Base-by-base conservation (phyloP, 1,139 yeast genomes). In the Suhomyces taliae region DNA sequence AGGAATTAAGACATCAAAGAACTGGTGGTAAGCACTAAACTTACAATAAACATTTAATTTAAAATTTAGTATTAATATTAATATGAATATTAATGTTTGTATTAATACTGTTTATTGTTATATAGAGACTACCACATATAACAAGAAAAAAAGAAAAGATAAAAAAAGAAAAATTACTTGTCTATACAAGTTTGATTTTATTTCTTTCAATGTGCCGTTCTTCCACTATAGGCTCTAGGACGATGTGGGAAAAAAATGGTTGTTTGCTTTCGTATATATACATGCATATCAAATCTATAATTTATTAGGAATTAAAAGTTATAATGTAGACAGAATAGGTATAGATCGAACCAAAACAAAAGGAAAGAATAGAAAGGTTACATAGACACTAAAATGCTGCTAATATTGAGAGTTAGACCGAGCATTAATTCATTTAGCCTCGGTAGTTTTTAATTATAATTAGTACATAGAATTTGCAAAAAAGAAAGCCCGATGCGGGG, bases 1-100 rank as follows among this genome's bases (percentile, higher is more conserved):
- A 76, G 45, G 83, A 78, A 63, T 75, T 84, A 61, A 78, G 89
- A 72, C 67, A 62, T 36, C 74, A 79, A 66, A 79, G 87, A 70
- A 81, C 85, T 38, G 77, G 77, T 44, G 85, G 85, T 53, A 67
- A 73, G 62, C 74, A 79, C 60, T 79, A 65, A 53, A 39, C 32
- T 29, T 29, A 9, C 32, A 4, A 9, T 11, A 29, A 29, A n/a
- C 12, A 24, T 31, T 36, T 31, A 39, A 37, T 19, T 36, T 9
- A 7, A n/a, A 42, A 43, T 14, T 29, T 15, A 19, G 6, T 32
- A 32, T n/a, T 32, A 32, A 10, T 32, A 32, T 32, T 11, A 10
- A 11, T 32, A n/a, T n/a, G n/a, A n/a, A n/a, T n/a, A n/a, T n/a
- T n/a, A n/a, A n/a, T n/a, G n/a, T n/a, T n/a, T n/a, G n/a, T n/a